phyloP scores from a whole-genome alignment of 768 basidiomycete species.

The Boletus pseudo-olivaceus region DNA sequence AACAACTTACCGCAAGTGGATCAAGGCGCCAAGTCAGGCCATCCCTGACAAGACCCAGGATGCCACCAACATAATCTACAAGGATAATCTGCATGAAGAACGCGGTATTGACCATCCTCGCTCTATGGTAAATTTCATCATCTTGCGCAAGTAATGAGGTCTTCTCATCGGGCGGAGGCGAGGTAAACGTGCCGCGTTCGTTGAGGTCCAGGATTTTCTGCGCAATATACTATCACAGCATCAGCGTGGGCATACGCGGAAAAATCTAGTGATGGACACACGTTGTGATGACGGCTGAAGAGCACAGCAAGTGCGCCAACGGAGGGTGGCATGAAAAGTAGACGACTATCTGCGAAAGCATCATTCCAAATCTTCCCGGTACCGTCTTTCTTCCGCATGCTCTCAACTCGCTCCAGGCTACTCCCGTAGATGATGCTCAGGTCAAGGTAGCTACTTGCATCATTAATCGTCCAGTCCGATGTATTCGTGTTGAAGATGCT shows the following conservation, averaged over 20 bases:
- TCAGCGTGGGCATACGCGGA: conserved; percentile 2
- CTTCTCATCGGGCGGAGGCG: conserved; percentile 17
- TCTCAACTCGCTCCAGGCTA: conserved; percentile 43
- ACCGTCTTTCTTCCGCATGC: conserved; percentile 60
- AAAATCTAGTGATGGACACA: conserved; percentile 29
- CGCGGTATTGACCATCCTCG: conserved; percentile 70
- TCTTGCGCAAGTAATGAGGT: conserved; percentile 47
- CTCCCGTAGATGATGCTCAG: conserved; percentile 71
- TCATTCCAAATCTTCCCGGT: conserved; percentile 66
- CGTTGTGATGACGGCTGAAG: conserved; percentile 72
- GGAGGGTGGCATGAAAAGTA: conserved; percentile 72
- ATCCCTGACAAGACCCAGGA: conserved; percentile 67
- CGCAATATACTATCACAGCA: conserved; percentile 55
- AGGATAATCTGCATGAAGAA: conserved; percentile 71
- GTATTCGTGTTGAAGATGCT: conserved; percentile 59
- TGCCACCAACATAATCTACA: conserved; percentile 69
- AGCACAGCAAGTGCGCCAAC: conserved; percentile 65
- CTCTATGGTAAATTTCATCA: conserved; percentile 72
- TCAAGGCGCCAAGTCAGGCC: conserved; percentile 64
- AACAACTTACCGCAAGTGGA: conserved; percentile 50
- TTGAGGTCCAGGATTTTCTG: conserved; percentile 66
- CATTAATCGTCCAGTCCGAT: conserved; percentile 51
- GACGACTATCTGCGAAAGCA: conserved; percentile 61
- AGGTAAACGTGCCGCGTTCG: conserved; percentile 48
- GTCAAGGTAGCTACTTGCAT: conserved; percentile 72